Conservation (phyloP, 2,329 filamentous ascomycete genomes). For the Calonectria montana region DNA sequence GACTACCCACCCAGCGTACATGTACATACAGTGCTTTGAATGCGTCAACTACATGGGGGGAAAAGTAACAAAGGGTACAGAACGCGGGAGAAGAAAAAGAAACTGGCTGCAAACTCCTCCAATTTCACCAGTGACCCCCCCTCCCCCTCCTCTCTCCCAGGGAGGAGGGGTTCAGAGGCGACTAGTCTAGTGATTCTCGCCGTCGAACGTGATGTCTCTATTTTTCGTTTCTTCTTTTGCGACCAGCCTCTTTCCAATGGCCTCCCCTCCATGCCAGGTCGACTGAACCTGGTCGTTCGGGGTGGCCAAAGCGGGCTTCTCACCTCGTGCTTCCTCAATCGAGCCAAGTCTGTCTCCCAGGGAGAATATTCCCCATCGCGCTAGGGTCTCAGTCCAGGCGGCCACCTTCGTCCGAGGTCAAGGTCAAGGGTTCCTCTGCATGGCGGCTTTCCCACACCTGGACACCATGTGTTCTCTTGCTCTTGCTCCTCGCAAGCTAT, state of each 20-base stretch:
- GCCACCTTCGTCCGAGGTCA: neutral
- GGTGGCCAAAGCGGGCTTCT: slow-evolving; percentile 5
- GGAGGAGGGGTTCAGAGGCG: neutral
- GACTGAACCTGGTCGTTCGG: neutral
- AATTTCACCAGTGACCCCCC: neutral
- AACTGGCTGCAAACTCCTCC: slow-evolving; percentile 10
- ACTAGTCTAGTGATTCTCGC: neutral
- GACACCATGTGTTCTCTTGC: neutral
- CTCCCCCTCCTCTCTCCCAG: neutral
- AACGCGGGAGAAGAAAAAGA: neutral
- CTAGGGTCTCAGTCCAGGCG: slow-evolving; percentile 27
- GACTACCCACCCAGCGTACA: neutral
- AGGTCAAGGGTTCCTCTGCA: slow-evolving; percentile 2
- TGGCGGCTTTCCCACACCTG: neutral
- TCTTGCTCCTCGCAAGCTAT: neutral
- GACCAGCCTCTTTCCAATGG: neutral
- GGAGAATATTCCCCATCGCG: slow-evolving; percentile 5
- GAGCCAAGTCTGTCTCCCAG: neutral
- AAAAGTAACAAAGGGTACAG: neutral
- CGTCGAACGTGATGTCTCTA: neutral
- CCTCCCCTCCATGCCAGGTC: neutral
- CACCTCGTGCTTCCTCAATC: neutral
- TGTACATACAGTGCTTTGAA: neutral
- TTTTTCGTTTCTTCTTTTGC: neutral
- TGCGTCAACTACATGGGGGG: slow-evolving; percentile 10